Evolutionary conservation across 805 yeast genomes (phyloP), one percentile per base, ranked within the genome.

Genomic region (Candida loeiensis): DNA sequence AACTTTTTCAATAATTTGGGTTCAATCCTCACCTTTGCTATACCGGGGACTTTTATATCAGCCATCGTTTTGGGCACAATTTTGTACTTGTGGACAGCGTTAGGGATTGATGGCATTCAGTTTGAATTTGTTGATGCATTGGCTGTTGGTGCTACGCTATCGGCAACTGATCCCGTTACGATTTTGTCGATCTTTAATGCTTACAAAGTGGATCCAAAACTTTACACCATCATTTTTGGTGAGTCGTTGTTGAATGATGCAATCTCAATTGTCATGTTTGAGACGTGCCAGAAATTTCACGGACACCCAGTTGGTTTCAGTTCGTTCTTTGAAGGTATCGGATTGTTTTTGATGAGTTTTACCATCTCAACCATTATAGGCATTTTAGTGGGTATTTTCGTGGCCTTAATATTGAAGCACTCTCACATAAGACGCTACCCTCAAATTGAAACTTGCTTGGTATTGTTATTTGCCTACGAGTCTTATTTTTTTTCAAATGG

Each of bases 161-260:
- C 96, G 2, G 99, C 99, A 15, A 93, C 99, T 2, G 99, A 93
- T 61, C 99, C 99, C 0, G 97, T 93, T 21, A 93, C 99, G 1
- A 91, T 93, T 54, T 67, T 93, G 50, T 89, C 98, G 11, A 93
- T 93, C 45, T 93, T 93, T 73, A 93, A 91, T 58, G 93, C 98
- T 11, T 93, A 93, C 66, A 90, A 91, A 63, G 99, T 93, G 25
- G 99, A 93, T 61, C 99, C 99, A 8, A 93, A 95, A 62, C 71
- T 93, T 35, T 93, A 95, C 67, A 95, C 99, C 18, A 89, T 93
- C 46, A 95, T 93, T 47, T 91, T 93, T 61, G 99, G 99, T 36
- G 99, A 93, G 64, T 86, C 96, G 3, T 69, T 93, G 44, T 69
- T 93, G 47, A 93, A 93, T 59, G 99, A 93, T 68, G 99, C 99